Conservation (phyloP, 164 flowering plant genomes). For the Stephania yunnanensis region DNA sequence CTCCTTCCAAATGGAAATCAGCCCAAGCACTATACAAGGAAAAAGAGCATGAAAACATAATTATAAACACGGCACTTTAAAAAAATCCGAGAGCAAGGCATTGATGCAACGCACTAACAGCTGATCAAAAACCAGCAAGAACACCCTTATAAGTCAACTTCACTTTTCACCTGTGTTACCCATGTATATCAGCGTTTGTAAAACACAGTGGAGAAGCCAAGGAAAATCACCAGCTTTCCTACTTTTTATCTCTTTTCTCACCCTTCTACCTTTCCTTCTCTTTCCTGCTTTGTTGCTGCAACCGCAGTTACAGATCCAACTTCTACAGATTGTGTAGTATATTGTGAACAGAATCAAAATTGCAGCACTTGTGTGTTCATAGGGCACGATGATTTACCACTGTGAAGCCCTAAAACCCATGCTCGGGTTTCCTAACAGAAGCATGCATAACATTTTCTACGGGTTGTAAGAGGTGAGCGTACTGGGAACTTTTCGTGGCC, state of each 20-base stretch:
- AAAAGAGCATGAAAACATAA: neutral
- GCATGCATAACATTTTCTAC: slow-evolving; percentile 8
- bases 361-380: slow-evolving; percentile 28
- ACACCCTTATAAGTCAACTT: neutral
- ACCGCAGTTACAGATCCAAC: slow-evolving; percentile 17
- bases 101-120: neutral
- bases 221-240: neutral
- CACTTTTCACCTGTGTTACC: neutral
- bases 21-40: neutral
- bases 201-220: neutral
- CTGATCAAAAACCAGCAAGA: neutral
- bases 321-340: slow-evolving; percentile 23
- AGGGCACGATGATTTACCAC: slow-evolving; percentile 16
- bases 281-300: slow-evolving; percentile 21
- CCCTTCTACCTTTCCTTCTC: neutral
- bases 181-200: neutral
- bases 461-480: slow-evolving; percentile 25
- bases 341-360: slow-evolving; percentile 21
- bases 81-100: neutral
- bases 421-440: slow-evolving; percentile 1
- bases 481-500: slow-evolving; percentile 19
- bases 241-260: neutral
- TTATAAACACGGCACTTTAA: neutral
- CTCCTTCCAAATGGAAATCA: neutral
- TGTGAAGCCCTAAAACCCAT: slow-evolving; percentile 6